These are phyloP conservation scores for Pseudogymnoascus sp. DNA, from an alignment of 2,329 filamentous ascomycete species.

Conservation along the genomic window DNA sequence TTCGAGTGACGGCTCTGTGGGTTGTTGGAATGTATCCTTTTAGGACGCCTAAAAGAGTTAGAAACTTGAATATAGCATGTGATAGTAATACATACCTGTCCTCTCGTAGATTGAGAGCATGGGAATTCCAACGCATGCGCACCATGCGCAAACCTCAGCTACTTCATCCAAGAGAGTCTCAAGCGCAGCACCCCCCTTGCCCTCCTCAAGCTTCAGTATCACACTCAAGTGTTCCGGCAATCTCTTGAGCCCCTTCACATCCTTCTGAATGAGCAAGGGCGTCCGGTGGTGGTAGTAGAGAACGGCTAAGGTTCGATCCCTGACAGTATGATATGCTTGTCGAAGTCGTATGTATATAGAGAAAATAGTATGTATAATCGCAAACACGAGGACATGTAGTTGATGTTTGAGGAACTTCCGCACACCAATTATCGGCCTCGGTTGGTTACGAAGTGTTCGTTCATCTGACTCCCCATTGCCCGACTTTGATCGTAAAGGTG, in stretches of 20 bases:
- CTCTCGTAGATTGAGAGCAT: conserved; percentile 87
- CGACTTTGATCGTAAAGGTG: conserved; percentile 16
- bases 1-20: conserved; percentile 70
- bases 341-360: conserved; percentile 80
- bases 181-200: conserved; percentile 64
- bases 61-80: conserved; percentile 13
- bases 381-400: conserved; percentile 61
- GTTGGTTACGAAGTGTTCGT: conserved; percentile 20
- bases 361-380: conserved; percentile 72
- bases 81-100: conserved; percentile 56
- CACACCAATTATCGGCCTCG: conserved; percentile 41
- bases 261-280: conserved; percentile 82
- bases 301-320: conserved; percentile 71
- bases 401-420: conserved; percentile 56
- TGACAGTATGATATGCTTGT: conserved; percentile 70
- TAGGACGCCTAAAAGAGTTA: conserved; percentile 58
- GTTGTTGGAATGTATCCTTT: conserved; percentile 85
- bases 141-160: conserved; percentile 90
- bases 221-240: conserved; percentile 84
- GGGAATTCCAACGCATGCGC: conserved; percentile 79
- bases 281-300: conserved; percentile 94
- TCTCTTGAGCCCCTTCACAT: conserved; percentile 67
- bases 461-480: neutral
- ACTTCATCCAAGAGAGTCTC: conserved; percentile 84
- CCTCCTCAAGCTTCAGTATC: conserved; percentile 67